These are phyloP conservation scores for Aspergillus alliaceus DNA, from an alignment of 2,329 filamentous ascomycete species.

Conservation along the genomic window DNA sequence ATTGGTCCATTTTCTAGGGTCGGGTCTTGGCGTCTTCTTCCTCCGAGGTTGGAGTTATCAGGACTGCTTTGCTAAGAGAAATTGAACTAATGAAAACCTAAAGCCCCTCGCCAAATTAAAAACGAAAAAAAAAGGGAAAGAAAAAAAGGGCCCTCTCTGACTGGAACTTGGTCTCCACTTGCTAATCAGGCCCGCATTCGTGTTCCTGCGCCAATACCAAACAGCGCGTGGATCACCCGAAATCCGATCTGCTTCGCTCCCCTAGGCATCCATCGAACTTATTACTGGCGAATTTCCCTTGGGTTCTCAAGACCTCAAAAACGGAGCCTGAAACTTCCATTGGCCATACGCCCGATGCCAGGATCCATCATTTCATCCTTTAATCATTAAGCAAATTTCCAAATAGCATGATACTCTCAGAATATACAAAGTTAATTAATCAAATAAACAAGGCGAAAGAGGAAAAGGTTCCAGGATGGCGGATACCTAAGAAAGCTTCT, in stretches of 20 bases:
- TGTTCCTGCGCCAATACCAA: constrained; percentile 8
- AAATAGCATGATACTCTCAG: not conserved
- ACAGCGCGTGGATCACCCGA: constrained; percentile 4
- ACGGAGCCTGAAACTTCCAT: not conserved
- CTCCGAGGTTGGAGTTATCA: not conserved
- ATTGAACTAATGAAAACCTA: too few species aligned
- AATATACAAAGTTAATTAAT: not conserved
- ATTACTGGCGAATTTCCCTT: not conserved
- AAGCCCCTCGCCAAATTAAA: too few species aligned
- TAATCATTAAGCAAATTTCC: not conserved
- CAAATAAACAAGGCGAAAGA: not conserved
- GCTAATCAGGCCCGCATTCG: not conserved
- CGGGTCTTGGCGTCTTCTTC: not conserved
- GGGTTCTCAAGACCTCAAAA: not conserved
- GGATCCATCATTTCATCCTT: not conserved
- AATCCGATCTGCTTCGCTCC: not conserved
- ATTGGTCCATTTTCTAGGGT: not conserved
- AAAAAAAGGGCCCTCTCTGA: not conserved
- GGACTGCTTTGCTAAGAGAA: not conserved
- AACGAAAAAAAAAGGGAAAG: not conserved
- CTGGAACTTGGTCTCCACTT: not conserved
- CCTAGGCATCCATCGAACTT: not conserved
- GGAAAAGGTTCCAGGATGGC: not conserved
- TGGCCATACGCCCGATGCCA: not conserved
- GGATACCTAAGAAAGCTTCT: not conserved